Evolutionary conservation across 345 rosid species (phyloP).

Genomic region (Abelmoschus esculentus): DNA sequence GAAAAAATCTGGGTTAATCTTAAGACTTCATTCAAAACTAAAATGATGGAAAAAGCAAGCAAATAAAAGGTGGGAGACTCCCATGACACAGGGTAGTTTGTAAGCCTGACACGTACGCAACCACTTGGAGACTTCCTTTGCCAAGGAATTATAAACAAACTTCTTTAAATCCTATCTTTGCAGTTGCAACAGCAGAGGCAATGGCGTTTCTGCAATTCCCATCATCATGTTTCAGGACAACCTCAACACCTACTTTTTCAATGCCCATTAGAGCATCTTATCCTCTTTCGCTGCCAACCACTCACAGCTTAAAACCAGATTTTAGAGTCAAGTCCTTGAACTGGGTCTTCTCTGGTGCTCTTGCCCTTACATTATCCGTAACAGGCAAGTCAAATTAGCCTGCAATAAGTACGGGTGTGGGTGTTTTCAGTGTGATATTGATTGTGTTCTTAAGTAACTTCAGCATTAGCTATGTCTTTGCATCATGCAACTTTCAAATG

Average conservation of each 20-base stretch:
- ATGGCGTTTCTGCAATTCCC: constrained; percentile 27
- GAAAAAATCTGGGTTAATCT: background rate
- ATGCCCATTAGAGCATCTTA: constrained; percentile 18
- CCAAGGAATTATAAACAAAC: background rate
- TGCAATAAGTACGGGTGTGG: background rate
- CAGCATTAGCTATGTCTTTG: background rate
- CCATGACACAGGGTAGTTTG: background rate
- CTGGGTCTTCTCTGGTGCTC: constrained; percentile 55
- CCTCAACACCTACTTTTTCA: constrained; percentile 8
- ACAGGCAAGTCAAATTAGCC: constrained; percentile 29
- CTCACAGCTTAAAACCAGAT: constrained; percentile 17
- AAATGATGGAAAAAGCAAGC: background rate
- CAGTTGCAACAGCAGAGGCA: background rate
- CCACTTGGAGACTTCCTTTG: background rate
- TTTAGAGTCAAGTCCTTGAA: constrained; percentile 49
- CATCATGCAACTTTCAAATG: background rate
- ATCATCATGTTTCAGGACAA: constrained; percentile 14
- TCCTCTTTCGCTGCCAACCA: constrained; percentile 18
- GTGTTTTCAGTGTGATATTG: background rate
- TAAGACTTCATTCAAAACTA: background rate
- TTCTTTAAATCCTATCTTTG: constrained; percentile 2
- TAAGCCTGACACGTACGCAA: background rate
- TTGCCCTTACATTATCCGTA: constrained; percentile 50
- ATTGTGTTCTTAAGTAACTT: background rate
- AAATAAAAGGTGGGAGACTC: background rate